Evolutionary conservation across 805 yeast genomes (phyloP).

Genomic region (Candida bentonensis): DNA sequence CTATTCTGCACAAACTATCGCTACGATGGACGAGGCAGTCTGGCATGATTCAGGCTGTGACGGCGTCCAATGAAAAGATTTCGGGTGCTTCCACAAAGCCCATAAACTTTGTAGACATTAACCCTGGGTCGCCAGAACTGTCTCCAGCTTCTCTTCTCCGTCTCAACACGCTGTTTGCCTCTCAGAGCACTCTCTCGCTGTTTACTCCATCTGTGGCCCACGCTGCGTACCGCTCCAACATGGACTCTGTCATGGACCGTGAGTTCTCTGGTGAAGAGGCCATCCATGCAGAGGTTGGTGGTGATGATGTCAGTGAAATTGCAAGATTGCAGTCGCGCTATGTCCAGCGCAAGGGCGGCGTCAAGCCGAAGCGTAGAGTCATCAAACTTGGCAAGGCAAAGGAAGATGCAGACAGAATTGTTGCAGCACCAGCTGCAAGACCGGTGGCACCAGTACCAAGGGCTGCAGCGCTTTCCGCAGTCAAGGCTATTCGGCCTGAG

Average conservation of each 20-base stretch:
- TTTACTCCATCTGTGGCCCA: slow-evolving; percentile 42
- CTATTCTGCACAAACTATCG: slow-evolving; percentile 61
- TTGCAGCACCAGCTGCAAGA: neutral
- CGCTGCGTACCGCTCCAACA: slow-evolving; percentile 40
- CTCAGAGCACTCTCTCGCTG: slow-evolving; percentile 63
- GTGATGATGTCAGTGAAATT: slow-evolving; percentile 20
- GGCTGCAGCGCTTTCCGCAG: no score
- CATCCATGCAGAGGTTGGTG: slow-evolving; percentile 10
- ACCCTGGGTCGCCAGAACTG: slow-evolving; percentile 44
- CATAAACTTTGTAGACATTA: slow-evolving; percentile 32
- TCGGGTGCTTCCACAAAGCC: slow-evolving; percentile 16
- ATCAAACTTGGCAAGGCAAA: slow-evolving; percentile 21
- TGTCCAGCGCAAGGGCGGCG: slow-evolving; percentile 16
- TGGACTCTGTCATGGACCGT: slow-evolving; percentile 6
- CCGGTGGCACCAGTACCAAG: no score
- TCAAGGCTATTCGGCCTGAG: no score
- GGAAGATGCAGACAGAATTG: no score
- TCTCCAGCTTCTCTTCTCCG: slow-evolving; percentile 52
- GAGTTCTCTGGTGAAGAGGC: slow-evolving; percentile 8
- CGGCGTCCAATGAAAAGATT: neutral
- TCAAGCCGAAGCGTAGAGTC: slow-evolving; percentile 31
- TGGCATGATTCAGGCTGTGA: neutral
- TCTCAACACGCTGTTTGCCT: slow-evolving; percentile 49
- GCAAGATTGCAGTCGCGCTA: slow-evolving; percentile 18
- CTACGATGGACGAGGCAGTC: slow-evolving; percentile 38